Evolutionary conservation across 2,329 filamentous ascomycete genomes (phyloP), one percentile per base, ranked within the genome.

Genomic region (Hymenoscyphus salicellus): DNA sequence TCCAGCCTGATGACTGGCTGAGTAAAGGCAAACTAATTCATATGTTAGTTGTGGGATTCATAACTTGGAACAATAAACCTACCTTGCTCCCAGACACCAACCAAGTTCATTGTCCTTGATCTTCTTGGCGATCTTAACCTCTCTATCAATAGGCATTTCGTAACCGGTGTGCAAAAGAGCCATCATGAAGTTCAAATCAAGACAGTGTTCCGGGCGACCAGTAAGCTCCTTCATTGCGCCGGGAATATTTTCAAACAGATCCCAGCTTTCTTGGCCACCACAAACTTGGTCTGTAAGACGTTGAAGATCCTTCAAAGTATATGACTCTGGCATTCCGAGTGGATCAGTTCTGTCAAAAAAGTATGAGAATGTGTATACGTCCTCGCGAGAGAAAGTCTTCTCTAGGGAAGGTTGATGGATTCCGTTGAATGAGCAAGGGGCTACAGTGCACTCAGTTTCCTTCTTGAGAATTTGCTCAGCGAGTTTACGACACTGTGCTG

Each of bases 121-220:
- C 84, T 97, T 97, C 90, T 99, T 99, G 66, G 94, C 95, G 75
- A 97, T 96, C 83, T 91, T 94, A 70, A 99, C 93, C 79, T 99
- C 95, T 46, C 96, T 86, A 71, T 97, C 92, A 72, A 98, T 89
- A 3, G 94, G 94, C 92, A 99, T 97, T 71, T 98, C 95, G 74
- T 99, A 99, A 2, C 95, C 95, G 5, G 92, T 96, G 78, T 98
- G 93, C 62, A 98, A 81, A 64, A 99, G 82, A 30, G 91, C 91
- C 72, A 96, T 81, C 92, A 97, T 97, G 76, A 98, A 99, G 81
- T 92, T 99, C 72, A 99, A 81, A 78, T 99, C 95, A 73, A 99
- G 80, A 79, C 95, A 99, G 78, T 90, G 91, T 79, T 99, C 93
- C 1, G 95, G 93, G 64, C 94, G 86, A 67, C 86, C 93, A 62